Conservation (phyloP, 164 flowering plant species). For the Vitis riparia region DNA sequence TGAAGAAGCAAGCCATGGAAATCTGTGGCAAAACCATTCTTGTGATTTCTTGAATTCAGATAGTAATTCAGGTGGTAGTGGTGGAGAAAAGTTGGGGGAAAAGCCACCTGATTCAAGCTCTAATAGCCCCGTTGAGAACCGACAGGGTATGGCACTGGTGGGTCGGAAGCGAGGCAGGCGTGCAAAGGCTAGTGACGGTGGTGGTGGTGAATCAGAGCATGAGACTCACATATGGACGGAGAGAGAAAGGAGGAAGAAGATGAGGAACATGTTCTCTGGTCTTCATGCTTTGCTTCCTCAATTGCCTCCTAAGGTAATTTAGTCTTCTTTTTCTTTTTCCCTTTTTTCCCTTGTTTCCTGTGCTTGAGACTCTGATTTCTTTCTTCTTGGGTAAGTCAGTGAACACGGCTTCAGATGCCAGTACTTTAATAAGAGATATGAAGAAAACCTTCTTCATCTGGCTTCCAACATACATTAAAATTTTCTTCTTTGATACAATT, state of each 20-base stretch:
- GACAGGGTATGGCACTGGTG: not conserved
- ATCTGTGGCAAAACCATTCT: slow-evolving; percentile 31
- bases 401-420: too few species aligned
- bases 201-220: slow-evolving; percentile 50
- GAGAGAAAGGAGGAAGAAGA: slow-evolving; percentile 92
- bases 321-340: not conserved
- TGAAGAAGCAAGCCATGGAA: slow-evolving; percentile 23
- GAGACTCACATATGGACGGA: slow-evolving; percentile 84
- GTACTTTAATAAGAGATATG: too few species aligned
- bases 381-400: too few species aligned
- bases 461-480: too few species aligned
- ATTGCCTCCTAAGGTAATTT: slow-evolving; percentile 76
- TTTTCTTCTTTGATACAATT: too few species aligned
- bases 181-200: slow-evolving; percentile 11
- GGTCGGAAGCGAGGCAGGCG: slow-evolving; percentile 20
- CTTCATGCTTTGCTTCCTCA: slow-evolving; percentile 94
- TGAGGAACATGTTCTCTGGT: slow-evolving; percentile 79
- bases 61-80: slow-evolving; percentile 23
- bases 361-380: too few species aligned
- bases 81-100: not conserved
- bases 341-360: not conserved
- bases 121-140: slow-evolving; percentile 14
- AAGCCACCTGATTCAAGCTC: slow-evolving; percentile 8
- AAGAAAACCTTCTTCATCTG: too few species aligned
- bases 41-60: slow-evolving; percentile 47